Evolutionary conservation across 106 monocot species (phyloP), one percentile per base, ranked within the genome.

Genomic region (Platanthera guangdongensis): DNA sequence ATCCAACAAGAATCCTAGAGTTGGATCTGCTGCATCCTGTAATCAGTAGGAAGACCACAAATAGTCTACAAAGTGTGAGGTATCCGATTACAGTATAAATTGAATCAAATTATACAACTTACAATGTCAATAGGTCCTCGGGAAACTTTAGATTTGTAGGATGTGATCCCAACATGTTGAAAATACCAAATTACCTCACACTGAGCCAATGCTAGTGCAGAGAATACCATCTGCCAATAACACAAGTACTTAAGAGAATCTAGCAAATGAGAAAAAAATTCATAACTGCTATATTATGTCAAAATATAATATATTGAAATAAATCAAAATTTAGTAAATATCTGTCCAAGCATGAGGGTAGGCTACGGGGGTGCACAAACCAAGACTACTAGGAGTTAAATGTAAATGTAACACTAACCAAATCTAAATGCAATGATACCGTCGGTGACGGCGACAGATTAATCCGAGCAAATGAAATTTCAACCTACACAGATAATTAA

Each of bases 151-250:
- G 83, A 84, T 78, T 88, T 94, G 71, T 86, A 88, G 13, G 91
- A 84, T 80, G 84, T 75, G 82, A 94, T 53, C 21, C 97, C 92
- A 64, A 92, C 77, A 83, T 94, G 97, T 83, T 94, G 92, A 52
- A 94, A 99, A 81, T 86, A 99, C 97, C 97, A 99, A 78, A 86
- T 83, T 46, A 94, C 83, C 81, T 99, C 97, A 81, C 77, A 89
- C 53, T 94, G 94, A 74, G 94, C 91, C 69, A 99, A 86, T 84
- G 97, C 97, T 75, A 99, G 83, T 49, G 97, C 91, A 86, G 97
- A 92, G 77, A 99, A 99, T 45, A 99, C 94, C 97, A 99, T 99
- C 97, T 99, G 93, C 59, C 85, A 25, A 64, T 6, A 68, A n/a
- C 8, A 59, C 9, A 57, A 55, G 8, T 25, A 57, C 65, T 75